Base-by-base conservation (phyloP, 1,284 basidiomycete species). In the Leccinum pallidistipes region DNA sequence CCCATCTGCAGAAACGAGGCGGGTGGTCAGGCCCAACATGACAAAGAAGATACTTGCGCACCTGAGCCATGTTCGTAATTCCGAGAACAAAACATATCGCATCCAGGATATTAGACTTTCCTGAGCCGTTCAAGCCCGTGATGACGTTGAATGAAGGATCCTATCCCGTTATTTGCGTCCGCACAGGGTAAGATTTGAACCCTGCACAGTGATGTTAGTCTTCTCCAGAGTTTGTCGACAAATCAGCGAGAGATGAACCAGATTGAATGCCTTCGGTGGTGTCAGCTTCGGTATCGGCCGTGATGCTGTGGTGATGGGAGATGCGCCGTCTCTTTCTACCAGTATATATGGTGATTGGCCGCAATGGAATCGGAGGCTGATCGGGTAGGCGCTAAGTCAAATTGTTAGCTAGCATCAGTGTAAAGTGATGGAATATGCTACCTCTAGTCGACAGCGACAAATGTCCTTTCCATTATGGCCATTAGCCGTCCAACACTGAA, bases 101-200 rank as follows among this genome's bases (percentile, higher is more conserved):
- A 80, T 98, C 95, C 9, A 38, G 86, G 68, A 98, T 97, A 78
- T 98, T 99, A 64, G 95, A 97, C 80, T 98, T 97, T 66, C 95
- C 95, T 0, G 90, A 91, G 6, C 91, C 95, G 78, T 98, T 97
- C 67, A 98, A 85, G 57, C 96, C 95, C 1, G 96, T 98, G 77
- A 98, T 98, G 12, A 96, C 96, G 74, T 98, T 98, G 85, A 98
- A 98, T 14, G 94, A 97, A 10, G 93, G 79, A 74, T 98, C 95
- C 89, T 95, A 98, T 67, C 95, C 95, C 0, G 90, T 91, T 62
- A 98, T 97, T 71, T 92, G 91, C 0, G 96, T 98, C 49, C 96
- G 86, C 34, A 95, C 94, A 21, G 96, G 95, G 72, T 98, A 98
- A 16, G 95, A 98, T 78, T 98, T 98, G 84, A 96, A 96, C 57